Conservation (phyloP, 202 grass and related monocot species). For the Brachypodium distachyon region DNA sequence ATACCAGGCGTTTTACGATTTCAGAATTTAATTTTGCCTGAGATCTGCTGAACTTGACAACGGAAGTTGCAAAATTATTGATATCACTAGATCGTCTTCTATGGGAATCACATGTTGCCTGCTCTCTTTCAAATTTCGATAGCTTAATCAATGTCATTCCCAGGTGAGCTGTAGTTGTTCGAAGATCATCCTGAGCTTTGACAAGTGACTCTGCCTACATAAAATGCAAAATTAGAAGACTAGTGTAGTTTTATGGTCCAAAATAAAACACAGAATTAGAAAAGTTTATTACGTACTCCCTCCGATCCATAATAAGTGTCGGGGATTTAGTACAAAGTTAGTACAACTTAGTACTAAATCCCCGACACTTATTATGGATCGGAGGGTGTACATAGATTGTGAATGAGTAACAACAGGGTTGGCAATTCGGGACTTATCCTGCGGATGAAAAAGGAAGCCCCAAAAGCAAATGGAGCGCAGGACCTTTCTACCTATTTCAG, state of each 20-base stretch:
- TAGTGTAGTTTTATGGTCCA: neutral
- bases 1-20: slow-evolving; percentile 71
- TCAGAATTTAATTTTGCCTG: slow-evolving; percentile 63
- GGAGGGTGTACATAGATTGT: neutral
- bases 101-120: slow-evolving; percentile 48
- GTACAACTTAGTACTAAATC: too few relatives aligned
- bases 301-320: too few relatives aligned
- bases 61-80: slow-evolving; percentile 55
- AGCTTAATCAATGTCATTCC: slow-evolving; percentile 82
- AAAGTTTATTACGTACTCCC: too few relatives aligned
- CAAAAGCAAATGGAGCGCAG: neutral
- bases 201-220: slow-evolving; percentile 71
- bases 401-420: neutral
- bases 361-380: too few relatives aligned
- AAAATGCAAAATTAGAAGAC: slow-evolving; percentile 12
- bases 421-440: neutral
- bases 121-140: slow-evolving; percentile 79
- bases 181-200: slow-evolving; percentile 73
- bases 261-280: neutral
- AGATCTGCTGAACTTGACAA: slow-evolving; percentile 82
- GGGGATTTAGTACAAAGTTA: too few relatives aligned
- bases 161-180: slow-evolving; percentile 64
- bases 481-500: neutral
- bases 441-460: neutral
- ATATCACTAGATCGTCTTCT: slow-evolving; percentile 48